Evolutionary conservation across 1,284 basidiomycete species (phyloP).

Genomic region (Hortiboletus rubellus): DNA sequence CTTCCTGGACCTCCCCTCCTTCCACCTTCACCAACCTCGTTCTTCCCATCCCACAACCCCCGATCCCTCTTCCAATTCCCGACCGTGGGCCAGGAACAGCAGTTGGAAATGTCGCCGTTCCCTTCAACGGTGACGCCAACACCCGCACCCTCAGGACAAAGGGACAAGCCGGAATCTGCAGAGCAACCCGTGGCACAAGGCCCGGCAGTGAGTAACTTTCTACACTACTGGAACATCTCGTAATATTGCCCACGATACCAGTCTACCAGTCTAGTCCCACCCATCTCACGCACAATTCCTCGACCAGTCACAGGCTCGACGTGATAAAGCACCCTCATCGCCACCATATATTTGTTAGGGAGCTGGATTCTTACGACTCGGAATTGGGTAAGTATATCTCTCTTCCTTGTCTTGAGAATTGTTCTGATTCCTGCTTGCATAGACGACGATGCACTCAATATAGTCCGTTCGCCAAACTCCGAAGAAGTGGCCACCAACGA

Average conservation of each 20-base stretch:
- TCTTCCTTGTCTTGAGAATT: too few relatives aligned
- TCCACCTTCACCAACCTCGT: slow-evolving; percentile 24
- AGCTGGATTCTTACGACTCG: too few relatives aligned
- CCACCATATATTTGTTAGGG: too few relatives aligned
- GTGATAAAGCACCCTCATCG: too few relatives aligned
- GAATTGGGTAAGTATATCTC: too few relatives aligned
- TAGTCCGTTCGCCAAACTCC: too few relatives aligned
- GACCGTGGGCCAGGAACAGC: neutral
- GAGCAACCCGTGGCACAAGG: neutral
- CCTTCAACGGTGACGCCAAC: neutral
- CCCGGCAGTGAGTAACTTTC: slow-evolving; percentile 6
- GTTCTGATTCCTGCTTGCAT: too few relatives aligned
- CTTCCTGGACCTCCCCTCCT: slow-evolving; percentile 26
- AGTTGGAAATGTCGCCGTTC: neutral
- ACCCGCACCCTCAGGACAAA: neutral
- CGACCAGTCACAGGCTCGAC: too few relatives aligned
- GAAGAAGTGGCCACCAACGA: too few relatives aligned
- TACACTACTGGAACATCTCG: neutral
- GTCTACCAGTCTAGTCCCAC: slow-evolving; percentile 6
- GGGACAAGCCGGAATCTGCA: neutral
- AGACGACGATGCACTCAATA: too few relatives aligned
- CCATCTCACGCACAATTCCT: slow-evolving; percentile 9
- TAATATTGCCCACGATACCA: neutral
- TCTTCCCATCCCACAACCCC: slow-evolving; percentile 23
- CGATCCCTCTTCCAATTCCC: neutral